Conservation (phyloP, 78 protist genomes). For the Carpediemonas membranifera region DNA sequence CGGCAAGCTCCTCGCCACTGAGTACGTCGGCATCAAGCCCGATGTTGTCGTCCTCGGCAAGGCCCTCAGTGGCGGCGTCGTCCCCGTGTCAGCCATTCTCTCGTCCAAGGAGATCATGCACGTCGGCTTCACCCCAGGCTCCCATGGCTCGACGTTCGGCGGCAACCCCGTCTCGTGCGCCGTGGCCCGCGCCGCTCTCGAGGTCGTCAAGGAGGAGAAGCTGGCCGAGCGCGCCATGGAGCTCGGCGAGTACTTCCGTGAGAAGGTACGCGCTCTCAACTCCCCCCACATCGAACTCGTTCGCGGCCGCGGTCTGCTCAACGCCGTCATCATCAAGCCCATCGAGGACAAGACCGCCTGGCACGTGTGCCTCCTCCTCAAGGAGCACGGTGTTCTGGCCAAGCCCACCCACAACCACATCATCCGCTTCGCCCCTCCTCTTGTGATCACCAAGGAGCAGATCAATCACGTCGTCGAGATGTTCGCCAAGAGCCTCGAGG, state of each 20-base stretch:
- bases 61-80: slow-evolving; percentile 81
- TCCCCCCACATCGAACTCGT: not conserved
- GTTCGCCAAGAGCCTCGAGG: not conserved
- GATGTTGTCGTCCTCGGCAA: slow-evolving; percentile 80
- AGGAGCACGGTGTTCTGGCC: slow-evolving; percentile 71
- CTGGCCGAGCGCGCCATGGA: slow-evolving; percentile 47
- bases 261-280: slow-evolving; percentile 19
- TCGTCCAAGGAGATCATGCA: slow-evolving; percentile 31
- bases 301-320: slow-evolving; percentile 60
- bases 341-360: slow-evolving; percentile 40
- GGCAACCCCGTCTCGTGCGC: slow-evolving; percentile 86
- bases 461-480: slow-evolving; percentile 15
- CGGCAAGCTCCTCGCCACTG: slow-evolving; percentile 22
- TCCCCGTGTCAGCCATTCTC: slow-evolving; percentile 75
- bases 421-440: slow-evolving; percentile 88
- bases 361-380: slow-evolving; percentile 63
- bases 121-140: slow-evolving; percentile 62
- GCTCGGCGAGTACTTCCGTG: slow-evolving; percentile 1
- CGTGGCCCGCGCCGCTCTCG: slow-evolving; percentile 79
- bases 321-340: slow-evolving; percentile 66
- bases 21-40: slow-evolving; percentile 55
- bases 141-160: slow-evolving; percentile 90
- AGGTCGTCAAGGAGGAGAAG: slow-evolving; percentile 70
- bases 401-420: slow-evolving; percentile 87
- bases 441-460: slow-evolving; percentile 57